Conservation (phyloP, 345 rosid species). For the Eucalyptus regnans region DNA sequence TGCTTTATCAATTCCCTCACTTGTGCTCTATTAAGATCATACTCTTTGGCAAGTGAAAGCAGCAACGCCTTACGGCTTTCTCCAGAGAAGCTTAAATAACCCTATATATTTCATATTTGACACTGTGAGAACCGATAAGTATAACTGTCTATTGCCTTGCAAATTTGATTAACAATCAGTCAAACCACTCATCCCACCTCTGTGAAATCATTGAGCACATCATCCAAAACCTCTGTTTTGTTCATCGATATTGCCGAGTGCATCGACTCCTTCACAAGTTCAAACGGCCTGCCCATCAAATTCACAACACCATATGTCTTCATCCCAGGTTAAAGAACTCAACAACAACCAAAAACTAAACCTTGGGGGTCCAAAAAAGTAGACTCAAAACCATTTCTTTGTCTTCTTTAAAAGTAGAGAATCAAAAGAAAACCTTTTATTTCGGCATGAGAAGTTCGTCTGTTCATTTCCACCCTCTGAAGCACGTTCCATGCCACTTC, state of each 20-base stretch:
- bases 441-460: slow-evolving; percentile 1
- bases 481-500: background rate
- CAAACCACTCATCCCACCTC: slow-evolving; percentile 28
- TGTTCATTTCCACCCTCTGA: background rate
- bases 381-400: background rate
- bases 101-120: slow-evolving; percentile 23
- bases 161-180: background rate
- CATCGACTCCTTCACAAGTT: slow-evolving; percentile 63
- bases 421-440: slow-evolving; percentile 6
- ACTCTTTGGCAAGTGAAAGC: slow-evolving; percentile 59
- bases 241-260: slow-evolving; percentile 65
- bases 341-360: background rate
- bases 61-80: slow-evolving; percentile 51
- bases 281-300: slow-evolving; percentile 33
- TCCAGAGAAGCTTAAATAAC: slow-evolving; percentile 50
- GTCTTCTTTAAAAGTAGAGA: background rate
- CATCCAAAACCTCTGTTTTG: slow-evolving; percentile 63
- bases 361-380: background rate
- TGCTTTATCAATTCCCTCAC: slow-evolving; percentile 73
- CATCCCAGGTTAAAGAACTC: background rate
- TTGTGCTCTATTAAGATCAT: slow-evolving; percentile 61
- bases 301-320: background rate
- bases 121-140: background rate
- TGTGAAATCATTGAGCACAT: slow-evolving; percentile 60
- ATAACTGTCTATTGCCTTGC: background rate